A percentile compares a stretch with the other conserved stretches of the same genome.
Evolutionary conservation across 169 alveolate species (phyloP).

Genomic region (Babesia sp.): DNA sequence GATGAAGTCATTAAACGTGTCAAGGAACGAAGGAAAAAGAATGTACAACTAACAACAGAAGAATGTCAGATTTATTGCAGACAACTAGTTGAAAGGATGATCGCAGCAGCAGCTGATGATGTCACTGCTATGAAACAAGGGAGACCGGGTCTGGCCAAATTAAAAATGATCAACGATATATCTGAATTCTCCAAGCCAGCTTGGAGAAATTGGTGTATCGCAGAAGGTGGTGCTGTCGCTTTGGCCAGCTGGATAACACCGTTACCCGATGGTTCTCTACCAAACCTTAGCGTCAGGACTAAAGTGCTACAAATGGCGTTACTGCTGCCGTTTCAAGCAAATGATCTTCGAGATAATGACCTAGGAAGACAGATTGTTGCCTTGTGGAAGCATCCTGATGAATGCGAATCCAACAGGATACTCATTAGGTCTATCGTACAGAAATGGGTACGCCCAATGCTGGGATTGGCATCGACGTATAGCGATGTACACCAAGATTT

Average conservation of each 20-base stretch:
- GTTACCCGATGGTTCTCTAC: conserved; percentile 81
- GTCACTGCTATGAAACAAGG: conserved; percentile 72
- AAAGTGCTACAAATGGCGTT: conserved; percentile 74
- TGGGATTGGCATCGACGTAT: conserved; percentile 74
- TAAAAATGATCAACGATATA: conserved; percentile 77
- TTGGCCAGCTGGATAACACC: conserved; percentile 81
- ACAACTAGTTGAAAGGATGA: conserved; percentile 66
- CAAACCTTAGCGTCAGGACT: conserved; percentile 78
- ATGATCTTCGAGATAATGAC: conserved; percentile 78
- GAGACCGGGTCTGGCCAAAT: conserved; percentile 80
- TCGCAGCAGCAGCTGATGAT: conserved; percentile 71
- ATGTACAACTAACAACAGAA: conserved; percentile 46
- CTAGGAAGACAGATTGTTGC: conserved; percentile 79
- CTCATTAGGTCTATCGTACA: conserved; percentile 78
- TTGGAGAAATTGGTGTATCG: conserved; percentile 79
- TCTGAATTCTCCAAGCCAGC: conserved; percentile 78
- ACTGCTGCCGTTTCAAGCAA: conserved; percentile 77
- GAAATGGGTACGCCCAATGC: conserved; percentile 82
- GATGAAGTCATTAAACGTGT: conserved; percentile 64
- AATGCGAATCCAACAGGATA: conserved; percentile 77
- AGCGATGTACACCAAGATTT: conserved; percentile 56
- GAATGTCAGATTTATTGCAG: conserved; percentile 63
- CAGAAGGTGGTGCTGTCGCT: conserved; percentile 81
- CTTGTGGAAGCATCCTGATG: conserved; percentile 82
- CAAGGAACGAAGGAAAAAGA: conserved; percentile 66